Base-by-base conservation (phyloP, 495 filamentous ascomycete species). In the Massariosphaeria phaeospora region DNA sequence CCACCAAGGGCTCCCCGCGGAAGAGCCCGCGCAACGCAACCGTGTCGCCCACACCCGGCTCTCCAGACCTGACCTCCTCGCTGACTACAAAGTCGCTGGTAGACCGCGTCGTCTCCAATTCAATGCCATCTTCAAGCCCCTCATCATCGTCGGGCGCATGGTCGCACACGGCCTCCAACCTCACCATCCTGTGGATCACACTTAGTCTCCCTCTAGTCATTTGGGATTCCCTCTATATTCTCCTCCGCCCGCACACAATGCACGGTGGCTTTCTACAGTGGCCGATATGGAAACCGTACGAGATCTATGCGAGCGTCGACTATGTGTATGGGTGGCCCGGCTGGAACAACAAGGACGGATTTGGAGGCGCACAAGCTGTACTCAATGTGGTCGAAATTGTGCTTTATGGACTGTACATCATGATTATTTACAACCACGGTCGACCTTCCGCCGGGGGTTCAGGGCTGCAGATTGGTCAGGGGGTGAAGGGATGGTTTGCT, bases 201-300 rank as follows among this genome's bases (percentile, higher is more conserved):
- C 26, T 91, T 46, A 90, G 88, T n/a, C 71, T 91, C 3, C 89
- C 90, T 2, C 73, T 91, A 48, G 85, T 91, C n/a, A 57, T 76
- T 38, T 94, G 90, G 90, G 91, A 96, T 72, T 76, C 81, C 7
- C 74, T 73, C 41, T 96, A 94, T 72, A 81, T 95, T 33, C 70
- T 95, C 26, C 70, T 90, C 36, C 87, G 91, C 17, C 91, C 91
- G 26, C 78, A 83, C 70, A 83, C 79, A 40, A 94, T 97, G 89
- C 80, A 84, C 0, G 87, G 88, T 52, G 89, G 89, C 5, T 68
- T 70, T 30, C 70, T 86, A 39, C 88, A 95, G 69, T 80, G 75
- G 59, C 85, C 86, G 5, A 60, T 96, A 43, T 96, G 80, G 79
- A 70, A 71, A 12, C 89, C 87, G 0, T 96, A 96, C 69, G 82